Conservation (phyloP, 495 filamentous ascomycete species). For the Parachaetomium inaequale region DNA sequence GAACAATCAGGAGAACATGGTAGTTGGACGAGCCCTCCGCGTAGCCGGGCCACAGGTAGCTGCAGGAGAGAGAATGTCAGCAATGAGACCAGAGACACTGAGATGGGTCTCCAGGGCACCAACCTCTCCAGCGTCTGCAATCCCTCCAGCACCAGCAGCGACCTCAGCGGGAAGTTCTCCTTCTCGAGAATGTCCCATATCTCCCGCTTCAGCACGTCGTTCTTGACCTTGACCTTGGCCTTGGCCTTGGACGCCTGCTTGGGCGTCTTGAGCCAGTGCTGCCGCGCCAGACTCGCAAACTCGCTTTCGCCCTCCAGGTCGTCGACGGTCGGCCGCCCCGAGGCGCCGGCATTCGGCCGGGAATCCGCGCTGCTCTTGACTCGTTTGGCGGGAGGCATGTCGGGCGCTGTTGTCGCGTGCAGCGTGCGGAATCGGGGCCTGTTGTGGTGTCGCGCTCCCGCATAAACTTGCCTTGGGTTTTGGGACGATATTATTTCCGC, state of each 20-base stretch:
- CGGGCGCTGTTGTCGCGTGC: constrained; percentile 23
- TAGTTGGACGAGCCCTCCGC: constrained; percentile 84
- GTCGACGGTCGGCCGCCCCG: constrained; percentile 40
- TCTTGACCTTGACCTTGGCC: constrained; percentile 67
- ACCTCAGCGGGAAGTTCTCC: constrained; percentile 69
- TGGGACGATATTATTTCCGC: too few species aligned
- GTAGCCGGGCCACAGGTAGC: constrained; percentile 93
- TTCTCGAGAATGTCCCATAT: constrained; percentile 89
- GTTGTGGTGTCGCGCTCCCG: constrained; percentile 19
- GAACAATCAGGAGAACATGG: constrained; percentile 78
- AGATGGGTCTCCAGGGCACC: constrained; percentile 5
- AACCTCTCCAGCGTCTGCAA: constrained; percentile 87
- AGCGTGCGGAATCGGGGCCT: constrained; percentile 1
- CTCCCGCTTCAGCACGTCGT: constrained; percentile 78
- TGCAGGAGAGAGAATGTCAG: constrained; percentile 36
- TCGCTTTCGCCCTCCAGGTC: constrained; percentile 69
- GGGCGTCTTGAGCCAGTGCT: constrained; percentile 70
- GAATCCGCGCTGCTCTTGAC: constrained; percentile 43
- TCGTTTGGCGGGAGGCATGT: constrained; percentile 50
- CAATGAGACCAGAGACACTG: not conserved
- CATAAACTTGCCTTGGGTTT: constrained; percentile 10
- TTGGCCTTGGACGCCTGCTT: constrained; percentile 61
- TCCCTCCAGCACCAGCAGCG: constrained; percentile 80
- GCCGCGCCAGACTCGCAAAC: constrained; percentile 77
- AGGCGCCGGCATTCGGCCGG: constrained; percentile 33